Conservation (phyloP, 768 basidiomycete genomes). For the Fomitopsis pulvina region DNA sequence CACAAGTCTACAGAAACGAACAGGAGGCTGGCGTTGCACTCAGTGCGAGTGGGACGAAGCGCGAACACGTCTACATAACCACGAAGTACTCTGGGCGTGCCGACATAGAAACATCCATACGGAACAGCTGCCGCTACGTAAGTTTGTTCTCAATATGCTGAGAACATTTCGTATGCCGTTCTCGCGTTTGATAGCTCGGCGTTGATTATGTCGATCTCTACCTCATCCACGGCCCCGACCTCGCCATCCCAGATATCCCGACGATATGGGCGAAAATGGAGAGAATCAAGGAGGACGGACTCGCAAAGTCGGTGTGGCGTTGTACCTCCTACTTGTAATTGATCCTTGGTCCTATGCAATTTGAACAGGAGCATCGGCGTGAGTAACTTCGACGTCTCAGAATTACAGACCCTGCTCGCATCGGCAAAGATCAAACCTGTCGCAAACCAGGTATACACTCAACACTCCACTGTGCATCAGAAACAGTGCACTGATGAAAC, state of each 20-base stretch:
- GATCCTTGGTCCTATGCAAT: neutral
- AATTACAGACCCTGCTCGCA: slow-evolving; percentile 48
- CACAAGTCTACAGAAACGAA: slow-evolving; percentile 55
- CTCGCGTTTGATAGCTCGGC: slow-evolving; percentile 40
- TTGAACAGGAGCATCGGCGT: slow-evolving; percentile 59
- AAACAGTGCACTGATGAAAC: neutral
- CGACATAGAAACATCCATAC: slow-evolving; percentile 48
- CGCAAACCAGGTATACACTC: slow-evolving; percentile 52
- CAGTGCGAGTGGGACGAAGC: slow-evolving; percentile 47
- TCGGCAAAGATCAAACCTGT: slow-evolving; percentile 57
- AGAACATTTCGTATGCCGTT: neutral
- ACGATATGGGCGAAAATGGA: slow-evolving; percentile 63
- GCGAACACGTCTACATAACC: slow-evolving; percentile 54
- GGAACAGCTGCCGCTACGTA: slow-evolving; percentile 50
- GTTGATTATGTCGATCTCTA: slow-evolving; percentile 65
- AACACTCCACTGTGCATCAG: too few species aligned
- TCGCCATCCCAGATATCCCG: slow-evolving; percentile 54
- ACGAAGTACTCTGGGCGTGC: slow-evolving; percentile 59
- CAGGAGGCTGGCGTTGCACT: slow-evolving; percentile 42
- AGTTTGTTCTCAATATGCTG: slow-evolving; percentile 12
- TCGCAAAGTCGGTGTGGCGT: slow-evolving; percentile 53
- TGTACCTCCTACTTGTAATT: neutral
- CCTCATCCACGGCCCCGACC: slow-evolving; percentile 54
- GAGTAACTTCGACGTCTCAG: slow-evolving; percentile 54
- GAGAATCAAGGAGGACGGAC: slow-evolving; percentile 43